Base-by-base conservation (phyloP, 768 basidiomycete species). In the Chalciporus pseudorubinellus region DNA sequence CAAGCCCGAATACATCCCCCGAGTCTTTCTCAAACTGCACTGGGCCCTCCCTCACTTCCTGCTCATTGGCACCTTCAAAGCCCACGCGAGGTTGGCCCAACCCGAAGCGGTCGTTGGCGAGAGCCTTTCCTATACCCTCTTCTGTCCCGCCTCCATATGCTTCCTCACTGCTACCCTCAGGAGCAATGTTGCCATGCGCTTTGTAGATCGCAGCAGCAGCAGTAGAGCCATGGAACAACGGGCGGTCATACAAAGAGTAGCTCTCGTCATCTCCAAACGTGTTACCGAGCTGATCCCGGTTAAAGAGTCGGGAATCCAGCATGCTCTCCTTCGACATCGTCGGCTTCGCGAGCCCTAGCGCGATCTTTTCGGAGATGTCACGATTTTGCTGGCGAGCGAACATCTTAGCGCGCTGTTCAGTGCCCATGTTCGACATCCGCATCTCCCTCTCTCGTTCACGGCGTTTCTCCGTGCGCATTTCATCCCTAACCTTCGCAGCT, bases 121-220 rank as follows among this genome's bases (percentile, higher is more conserved):
- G 75, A 6, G 93, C 93, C 60, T 86, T 85, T 19, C 82, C 81
- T 64, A 98, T 95, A 29, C 97, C 95, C 59, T 98, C 94, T 63
- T 95, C 93, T 3, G 95, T 97, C 34, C 95, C 95, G 50, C 90
- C 94, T 45, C 92, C 93, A 66, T 90, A 95, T 36, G 89, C 83
- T 46, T 97, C 95, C 38, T 98, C 92, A 64, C 90, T 89, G 26
- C 85, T 90, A 46, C 65, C 65, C 48, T 67, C 65, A 56, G 89
- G 85, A 6, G 77, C 65, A 52, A 92, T 89, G 59, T 92, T 89
- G 0, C 95, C 94, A 22, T 87, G 80, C 5, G 95, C 92, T 70
- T 95, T 95, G 79, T 99, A 99, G 59, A 99, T 99, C n/a, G 97
- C 97, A n/a, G 95, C 93, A 0, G 92, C 94, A 16, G 95, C 95